Evolutionary conservation across 192 early-diverging fungal genomes (phyloP), one percentile per base, ranked within the genome.

Genomic region (Coemansia sp.): DNA sequence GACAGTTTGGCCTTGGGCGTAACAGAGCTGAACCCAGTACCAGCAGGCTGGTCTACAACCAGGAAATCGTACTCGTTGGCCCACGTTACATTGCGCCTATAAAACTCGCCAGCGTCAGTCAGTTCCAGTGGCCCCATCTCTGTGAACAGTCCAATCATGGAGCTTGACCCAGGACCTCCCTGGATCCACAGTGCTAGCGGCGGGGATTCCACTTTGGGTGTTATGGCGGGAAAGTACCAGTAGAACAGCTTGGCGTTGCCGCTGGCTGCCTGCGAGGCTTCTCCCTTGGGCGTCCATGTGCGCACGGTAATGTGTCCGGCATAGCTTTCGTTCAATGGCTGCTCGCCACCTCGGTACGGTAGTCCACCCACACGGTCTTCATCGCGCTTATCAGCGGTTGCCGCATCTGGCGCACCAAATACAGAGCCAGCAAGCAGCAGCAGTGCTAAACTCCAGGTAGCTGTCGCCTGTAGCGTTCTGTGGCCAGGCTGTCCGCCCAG

Each of bases 21-120:
- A 10, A 84, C 74, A 11, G 76, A 84, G 67, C 75, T 82, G 51
- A 82, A 82, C 20, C 93, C 91, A 10, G 88, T 88, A n/a, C 93
- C 93, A 9, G 89, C 90, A 9, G 93, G 93, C 62, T 91, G 90
- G 69, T 94, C 93, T 36, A 94, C 86, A 38, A 90, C 91, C 13
- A 94, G 73, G 73, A 94, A 66, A 42, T 87, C 86, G 60, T 89
- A 90, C 36, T 90, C 73, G 39, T 87, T 82, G 36, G 85, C 86
- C 93, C 93, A 94, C 3, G 84, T 76, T 31, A 81, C 43, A 18
- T 77, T 63, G 40, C 85, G 74, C 8, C 87, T 69, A 9, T 66
- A 64, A 39, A 91, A 82, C 35, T 75, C 82, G 48, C 86, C 73
- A 28, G 85, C 79, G 21, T 78, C 77, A n/a, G 79, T 86, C 20